Evolutionary conservation across 768 basidiomycete species (phyloP), one percentile per base, ranked within the genome.

Genomic region (Tulasnella sp.): DNA sequence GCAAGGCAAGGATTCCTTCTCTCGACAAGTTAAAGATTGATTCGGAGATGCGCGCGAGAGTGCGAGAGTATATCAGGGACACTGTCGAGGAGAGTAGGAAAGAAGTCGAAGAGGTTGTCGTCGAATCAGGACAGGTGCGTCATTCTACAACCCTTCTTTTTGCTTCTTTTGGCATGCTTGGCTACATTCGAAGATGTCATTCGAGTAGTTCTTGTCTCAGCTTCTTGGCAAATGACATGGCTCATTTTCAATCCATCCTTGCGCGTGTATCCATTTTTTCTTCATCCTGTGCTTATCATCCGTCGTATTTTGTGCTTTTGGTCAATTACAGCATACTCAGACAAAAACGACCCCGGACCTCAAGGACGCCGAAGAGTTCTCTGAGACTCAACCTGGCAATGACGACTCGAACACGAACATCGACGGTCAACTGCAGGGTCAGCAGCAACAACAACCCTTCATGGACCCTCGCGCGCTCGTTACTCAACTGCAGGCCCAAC

Each of bases 1-100:
- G 96, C 71, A 78, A 81, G 63, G 84, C 85, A 71, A 92, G 87
- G 73, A 81, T 98, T 61, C 78, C 84, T 2, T 92, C 87, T 34
- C 73, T 98, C 66, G 92, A 96, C 75, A 89, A 89, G 71, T 76
- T 98, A 50, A 70, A 81, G 59, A 69, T 80, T 66, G 92, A 97
- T 73, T 87, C 83, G 68, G 83, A 82, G 38, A 80, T 79, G 72
- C 81, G 94, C 61, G 80, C 78, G 49, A 84, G 78, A 65, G 89
- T 93, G 44, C 72, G 74, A 55, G 86, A 85, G 62, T 92, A 94
- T 68, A 87, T 97, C 66, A 82, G 89, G 61, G 82, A 76, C 65
- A 80, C 78, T 63, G 82, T 90, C 53, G 87, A 91, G 68, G 83
- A 87, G 65, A 87, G 65, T 51, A 52, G 83, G 66, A 80, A 76